These are phyloP conservation scores for Cryptosporidium baileyi DNA, from an alignment of 169 alveolate genomes.

Conservation along the genomic window DNA sequence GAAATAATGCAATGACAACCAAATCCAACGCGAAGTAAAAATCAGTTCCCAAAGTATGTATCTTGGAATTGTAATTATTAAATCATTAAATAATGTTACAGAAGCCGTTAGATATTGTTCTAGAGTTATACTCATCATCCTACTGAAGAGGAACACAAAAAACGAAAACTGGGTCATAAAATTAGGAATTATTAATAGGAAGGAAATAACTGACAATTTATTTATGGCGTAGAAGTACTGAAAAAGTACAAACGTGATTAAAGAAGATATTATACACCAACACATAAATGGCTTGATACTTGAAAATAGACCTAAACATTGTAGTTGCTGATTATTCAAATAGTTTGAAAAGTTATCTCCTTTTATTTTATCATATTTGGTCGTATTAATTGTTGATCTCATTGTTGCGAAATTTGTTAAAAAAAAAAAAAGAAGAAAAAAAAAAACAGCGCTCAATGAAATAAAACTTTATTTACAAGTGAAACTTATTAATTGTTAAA, in stretches of 20 bases:
- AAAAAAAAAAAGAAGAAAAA: background rate
- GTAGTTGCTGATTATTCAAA: background rate
- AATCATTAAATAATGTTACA: constrained; percentile 31
- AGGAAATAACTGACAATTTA: background rate
- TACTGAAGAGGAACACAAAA: constrained; percentile 18
- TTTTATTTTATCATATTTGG: background rate
- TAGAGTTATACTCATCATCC: constrained; percentile 18
- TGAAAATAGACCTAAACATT: constrained; percentile 10
- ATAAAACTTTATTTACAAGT: background rate
- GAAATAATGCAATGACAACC: constrained; percentile 38
- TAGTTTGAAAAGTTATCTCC: background rate
- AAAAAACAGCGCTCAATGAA: too few relatives aligned
- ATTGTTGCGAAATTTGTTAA: background rate
- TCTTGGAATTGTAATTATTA: constrained; percentile 35
- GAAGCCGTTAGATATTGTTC: constrained; percentile 62
- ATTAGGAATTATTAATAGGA: background rate
- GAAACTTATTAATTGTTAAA: too few relatives aligned
- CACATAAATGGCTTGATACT: constrained; percentile 14
- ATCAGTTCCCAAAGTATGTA: constrained; percentile 62
- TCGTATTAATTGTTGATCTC: background rate
- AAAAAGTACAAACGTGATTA: background rate
- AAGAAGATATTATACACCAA: constrained; percentile 28
- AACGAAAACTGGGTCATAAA: background rate
- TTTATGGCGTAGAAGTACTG: background rate
- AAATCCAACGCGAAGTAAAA: constrained; percentile 61